Percentiles rank a stretch among this genome's conserved stretches.
These are phyloP conservation scores for Blastobotrys ciferrii DNA, from an alignment of 1,139 yeast genomes.

Conservation along the genomic window DNA sequence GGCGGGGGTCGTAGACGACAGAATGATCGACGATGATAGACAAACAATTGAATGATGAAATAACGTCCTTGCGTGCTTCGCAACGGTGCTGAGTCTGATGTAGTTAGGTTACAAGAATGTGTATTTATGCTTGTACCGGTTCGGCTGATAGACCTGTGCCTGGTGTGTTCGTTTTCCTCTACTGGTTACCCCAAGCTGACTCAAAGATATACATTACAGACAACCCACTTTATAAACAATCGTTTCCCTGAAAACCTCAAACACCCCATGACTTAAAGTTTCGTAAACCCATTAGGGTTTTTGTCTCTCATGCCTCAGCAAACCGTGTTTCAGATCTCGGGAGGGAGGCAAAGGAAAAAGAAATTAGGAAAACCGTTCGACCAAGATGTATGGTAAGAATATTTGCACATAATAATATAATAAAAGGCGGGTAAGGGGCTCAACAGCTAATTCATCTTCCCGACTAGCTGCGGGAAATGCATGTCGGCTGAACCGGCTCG, in stretches of 20 bases:
- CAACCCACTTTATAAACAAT: background rate
- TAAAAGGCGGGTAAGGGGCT: no score
- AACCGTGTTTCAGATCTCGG: constrained; percentile 1
- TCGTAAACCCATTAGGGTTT: constrained; percentile 6
- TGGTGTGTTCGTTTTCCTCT: no score
- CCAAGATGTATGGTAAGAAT: no score
- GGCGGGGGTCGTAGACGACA: background rate
- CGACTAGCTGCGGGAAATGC: background rate
- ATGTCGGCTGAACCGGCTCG: background rate
- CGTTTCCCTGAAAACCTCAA: background rate
- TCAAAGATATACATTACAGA: background rate
- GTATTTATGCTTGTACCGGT: no score
- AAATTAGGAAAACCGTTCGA: background rate
- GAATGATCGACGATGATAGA: background rate
- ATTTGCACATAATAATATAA: no score
- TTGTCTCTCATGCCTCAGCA: constrained; percentile 7
- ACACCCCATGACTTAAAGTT: background rate
- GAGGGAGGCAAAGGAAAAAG: background rate
- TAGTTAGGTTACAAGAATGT: no score
- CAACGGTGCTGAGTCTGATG: no score
- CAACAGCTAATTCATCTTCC: background rate
- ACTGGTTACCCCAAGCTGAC: background rate
- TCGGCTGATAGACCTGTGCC: no score
- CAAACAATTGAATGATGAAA: no score
- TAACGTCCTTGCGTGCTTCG: background rate